Percentiles rank a stretch among this genome's conserved stretches.
Evolutionary conservation across 2,329 filamentous ascomycete genomes (phyloP).

Genomic region (Pseudogymnoascus sp.): DNA sequence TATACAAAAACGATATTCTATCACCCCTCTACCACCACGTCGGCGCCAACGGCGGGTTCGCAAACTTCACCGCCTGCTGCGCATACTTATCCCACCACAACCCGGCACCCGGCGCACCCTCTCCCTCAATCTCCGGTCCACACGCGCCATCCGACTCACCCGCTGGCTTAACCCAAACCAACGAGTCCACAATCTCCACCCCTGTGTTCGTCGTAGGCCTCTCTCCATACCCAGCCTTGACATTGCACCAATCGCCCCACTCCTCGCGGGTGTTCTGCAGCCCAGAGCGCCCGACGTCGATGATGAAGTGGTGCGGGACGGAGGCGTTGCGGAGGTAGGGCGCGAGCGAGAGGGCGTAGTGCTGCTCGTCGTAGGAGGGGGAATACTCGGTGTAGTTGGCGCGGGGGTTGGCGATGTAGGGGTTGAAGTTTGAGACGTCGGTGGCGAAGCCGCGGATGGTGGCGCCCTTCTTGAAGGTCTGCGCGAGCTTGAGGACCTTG

Average conservation of each 20-base stretch:
- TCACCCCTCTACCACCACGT: not conserved
- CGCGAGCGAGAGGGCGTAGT: constrained; percentile 34
- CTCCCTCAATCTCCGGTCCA: constrained; percentile 24
- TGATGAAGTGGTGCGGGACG: constrained; percentile 37
- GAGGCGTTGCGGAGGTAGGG: constrained; percentile 31
- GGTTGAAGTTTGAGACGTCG: constrained; percentile 40
- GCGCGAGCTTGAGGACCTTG: constrained; percentile 33
- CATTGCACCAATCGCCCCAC: constrained; percentile 41
- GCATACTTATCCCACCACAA: constrained; percentile 37
- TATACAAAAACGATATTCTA: not conserved
- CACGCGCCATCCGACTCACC: constrained; percentile 38
- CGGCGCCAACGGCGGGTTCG: constrained; percentile 23
- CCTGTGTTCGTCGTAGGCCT: constrained; percentile 29
- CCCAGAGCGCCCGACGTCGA: constrained; percentile 38
- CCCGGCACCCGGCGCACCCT: constrained; percentile 33
- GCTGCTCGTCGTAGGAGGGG: constrained; percentile 34
- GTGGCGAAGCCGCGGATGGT: constrained; percentile 35
- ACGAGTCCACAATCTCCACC: constrained; percentile 34
- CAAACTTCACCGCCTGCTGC: constrained; percentile 35
- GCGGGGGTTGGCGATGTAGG: constrained; percentile 32
- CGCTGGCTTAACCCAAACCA: constrained; percentile 40
- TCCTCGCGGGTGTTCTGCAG: constrained; percentile 31
- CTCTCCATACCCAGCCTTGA: constrained; percentile 35
- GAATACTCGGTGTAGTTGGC: constrained; percentile 36
- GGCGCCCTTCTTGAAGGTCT: constrained; percentile 14